Evolutionary conservation across 2,329 filamentous ascomycete species (phyloP).

Genomic region (Trichoderma sp.): DNA sequence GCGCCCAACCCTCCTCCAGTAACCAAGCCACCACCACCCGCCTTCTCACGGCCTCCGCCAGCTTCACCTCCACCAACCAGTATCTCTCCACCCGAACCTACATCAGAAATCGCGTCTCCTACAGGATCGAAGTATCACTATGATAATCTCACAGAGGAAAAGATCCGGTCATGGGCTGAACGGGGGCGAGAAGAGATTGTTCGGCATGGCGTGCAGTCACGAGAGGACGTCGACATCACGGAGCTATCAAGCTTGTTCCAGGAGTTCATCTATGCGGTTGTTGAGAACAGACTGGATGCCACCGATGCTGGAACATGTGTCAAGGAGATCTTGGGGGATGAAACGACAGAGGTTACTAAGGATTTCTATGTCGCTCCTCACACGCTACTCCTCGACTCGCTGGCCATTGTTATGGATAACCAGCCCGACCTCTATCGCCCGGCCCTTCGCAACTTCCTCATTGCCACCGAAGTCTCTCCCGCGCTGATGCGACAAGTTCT

Average conservation of each 20-base stretch:
- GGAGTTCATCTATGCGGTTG: constrained; percentile 76
- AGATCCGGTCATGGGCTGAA: constrained; percentile 67
- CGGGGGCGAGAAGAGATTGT: constrained; percentile 69
- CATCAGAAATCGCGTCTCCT: constrained; percentile 39
- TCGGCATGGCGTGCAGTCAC: constrained; percentile 64
- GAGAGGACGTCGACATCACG: constrained; percentile 67
- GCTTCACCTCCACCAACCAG: constrained; percentile 31
- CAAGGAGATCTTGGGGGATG: constrained; percentile 69
- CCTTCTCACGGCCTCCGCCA: constrained; percentile 33
- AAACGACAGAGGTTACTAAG: constrained; percentile 53
- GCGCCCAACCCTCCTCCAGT: constrained; percentile 31
- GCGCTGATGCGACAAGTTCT: constrained; percentile 76
- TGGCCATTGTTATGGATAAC: constrained; percentile 76
- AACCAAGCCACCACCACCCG: constrained; percentile 32
- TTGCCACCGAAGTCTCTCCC: constrained; percentile 71
- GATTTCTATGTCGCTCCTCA: constrained; percentile 59
- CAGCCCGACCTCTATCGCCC: constrained; percentile 57
- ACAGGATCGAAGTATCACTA: constrained; percentile 65
- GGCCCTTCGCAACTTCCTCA: constrained; percentile 67
- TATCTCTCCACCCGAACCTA: constrained; percentile 32
- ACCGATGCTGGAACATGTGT: constrained; percentile 71
- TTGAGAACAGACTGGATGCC: constrained; percentile 69
- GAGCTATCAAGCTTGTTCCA: constrained; percentile 76
- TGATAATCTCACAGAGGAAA: constrained; percentile 71
- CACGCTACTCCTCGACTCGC: constrained; percentile 77